Conservation (phyloP, 495 filamentous ascomycete species). For the Venustampulla echinocandica region DNA sequence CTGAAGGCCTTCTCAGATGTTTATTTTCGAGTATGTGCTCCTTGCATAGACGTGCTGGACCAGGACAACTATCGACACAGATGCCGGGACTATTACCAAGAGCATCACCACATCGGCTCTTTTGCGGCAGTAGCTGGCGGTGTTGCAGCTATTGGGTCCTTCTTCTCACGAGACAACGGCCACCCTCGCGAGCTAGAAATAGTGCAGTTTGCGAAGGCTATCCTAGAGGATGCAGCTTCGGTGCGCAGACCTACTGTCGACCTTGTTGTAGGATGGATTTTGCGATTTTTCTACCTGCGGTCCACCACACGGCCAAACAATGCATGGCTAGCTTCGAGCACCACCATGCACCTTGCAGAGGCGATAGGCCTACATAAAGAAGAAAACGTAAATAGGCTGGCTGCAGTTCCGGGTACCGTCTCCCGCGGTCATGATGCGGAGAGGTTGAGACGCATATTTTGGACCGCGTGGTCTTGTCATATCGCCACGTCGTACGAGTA, state of each 20-base stretch:
- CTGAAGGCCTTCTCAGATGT: constrained; percentile 30
- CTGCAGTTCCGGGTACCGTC: no score
- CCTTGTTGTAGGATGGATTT: constrained; percentile 41
- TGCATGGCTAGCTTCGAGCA: constrained; percentile 48
- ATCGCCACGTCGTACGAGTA: no score
- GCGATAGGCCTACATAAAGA: constrained; percentile 39
- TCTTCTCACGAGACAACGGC: no score
- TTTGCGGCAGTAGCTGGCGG: constrained; percentile 18
- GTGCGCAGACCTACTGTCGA: constrained; percentile 23
- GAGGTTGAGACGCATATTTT: no score
- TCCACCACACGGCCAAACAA: constrained; percentile 43
- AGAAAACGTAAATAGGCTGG: no score
- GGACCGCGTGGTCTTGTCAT: no score
- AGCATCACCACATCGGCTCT: constrained; percentile 18
- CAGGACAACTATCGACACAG: constrained; percentile 22
- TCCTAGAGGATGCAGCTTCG: constrained; percentile 1
- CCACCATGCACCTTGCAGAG: constrained; percentile 45
- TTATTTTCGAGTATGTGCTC: constrained; percentile 40
- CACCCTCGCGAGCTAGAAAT: constrained; percentile 10
- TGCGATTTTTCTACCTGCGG: constrained; percentile 44
- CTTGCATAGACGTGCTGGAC: constrained; percentile 42
- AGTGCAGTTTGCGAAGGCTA: constrained; percentile 6
- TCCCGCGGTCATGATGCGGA: no score
- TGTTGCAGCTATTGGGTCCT: no score
- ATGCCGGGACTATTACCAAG: constrained; percentile 30